phyloP scores from a whole-genome alignment of 371 early-diverging fungal species.

The Gilbertella persicaria region DNA sequence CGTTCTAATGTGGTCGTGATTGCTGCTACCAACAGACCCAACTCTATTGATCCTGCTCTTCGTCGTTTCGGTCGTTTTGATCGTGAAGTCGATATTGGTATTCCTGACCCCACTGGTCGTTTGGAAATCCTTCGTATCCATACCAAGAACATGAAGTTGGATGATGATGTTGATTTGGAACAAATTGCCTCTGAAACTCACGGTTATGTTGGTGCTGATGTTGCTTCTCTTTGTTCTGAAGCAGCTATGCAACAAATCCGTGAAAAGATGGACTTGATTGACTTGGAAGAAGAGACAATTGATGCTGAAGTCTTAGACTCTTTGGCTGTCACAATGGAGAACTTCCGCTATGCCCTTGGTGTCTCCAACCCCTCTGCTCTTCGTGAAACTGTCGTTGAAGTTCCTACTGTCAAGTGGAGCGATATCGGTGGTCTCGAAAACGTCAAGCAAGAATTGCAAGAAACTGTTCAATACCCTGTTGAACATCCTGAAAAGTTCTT shows the following conservation, averaged over 20 bases:
- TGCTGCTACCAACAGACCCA: conserved; percentile 99
- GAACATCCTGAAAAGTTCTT: conserved; percentile 99
- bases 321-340: conserved; percentile 98
- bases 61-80: conserved; percentile 99
- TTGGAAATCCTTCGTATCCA: conserved; percentile 99
- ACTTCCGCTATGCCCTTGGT: conserved; percentile 97
- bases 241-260: conserved; percentile 99
- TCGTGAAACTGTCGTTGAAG: conserved; percentile 99
- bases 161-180: conserved; percentile 97
- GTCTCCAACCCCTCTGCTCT: conserved; percentile 99
- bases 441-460: conserved; percentile 99
- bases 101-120: conserved; percentile 99
- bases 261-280: conserved; percentile 98
- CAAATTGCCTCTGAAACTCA: conserved; percentile 98
- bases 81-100: conserved; percentile 99
- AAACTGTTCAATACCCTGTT: conserved; percentile 99
- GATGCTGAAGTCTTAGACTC: conserved; percentile 97
- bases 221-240: conserved; percentile 99
- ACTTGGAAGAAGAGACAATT: conserved; percentile 98
- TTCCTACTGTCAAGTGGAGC: conserved; percentile 98
- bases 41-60: conserved; percentile 99
- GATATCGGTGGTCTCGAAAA: conserved; percentile 99
- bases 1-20: conserved; percentile 97
- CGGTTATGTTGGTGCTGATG: conserved; percentile 99
- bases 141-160: conserved; percentile 99